Base-by-base conservation (phyloP, 768 basidiomycete genomes). In the Wakefieldia striispora region DNA sequence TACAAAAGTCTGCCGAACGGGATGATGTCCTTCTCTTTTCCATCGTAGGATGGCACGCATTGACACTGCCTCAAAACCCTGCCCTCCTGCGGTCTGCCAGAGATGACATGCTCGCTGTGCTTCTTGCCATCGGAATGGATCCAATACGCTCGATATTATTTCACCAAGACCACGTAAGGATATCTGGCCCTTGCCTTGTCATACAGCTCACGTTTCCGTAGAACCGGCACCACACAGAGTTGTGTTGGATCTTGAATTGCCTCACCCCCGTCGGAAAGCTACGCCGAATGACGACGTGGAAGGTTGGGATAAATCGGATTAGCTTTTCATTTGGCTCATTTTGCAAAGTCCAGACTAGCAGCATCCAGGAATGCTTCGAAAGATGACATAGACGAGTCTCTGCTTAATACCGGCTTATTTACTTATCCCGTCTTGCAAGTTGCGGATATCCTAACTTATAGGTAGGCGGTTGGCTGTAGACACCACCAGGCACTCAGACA, bases 241-340 rank as follows among this genome's bases (percentile, higher is more conserved):
- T 97, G 16, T 85, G 88, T 3, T 97, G 95, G 95, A 82, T 95
- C 41, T 66, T 97, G 49, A 89, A 81, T 55, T 95, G 92, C 58
- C 70, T 93, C 27, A 86, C 91, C 0, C 85, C 92, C 0, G 75
- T 95, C 19, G 91, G 92, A 10, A 84, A 83, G 57, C 70, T 97
- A 10, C 81, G 83, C 35, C 70, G 94, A 37, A 97, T 97, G 95
- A 97, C 94, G 4, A 93, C 91, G 0, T 97, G 95, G 93, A 98
- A 97, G 81, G 92, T 89, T 51, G 24, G 72, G 14, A 10, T 29
- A 11, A 20, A 3, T 21, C 11, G 10, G 20, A 24, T 9, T 7
- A 40, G n/a, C 14, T 31, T 12, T 27, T 17, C 6, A 10, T 31
- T 17, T 17, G 19, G 21, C 48, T 53, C 41, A 60, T 17, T 4